Evolutionary conservation across 768 basidiomycete species (phyloP).

Genomic region (Russula vinacea): DNA sequence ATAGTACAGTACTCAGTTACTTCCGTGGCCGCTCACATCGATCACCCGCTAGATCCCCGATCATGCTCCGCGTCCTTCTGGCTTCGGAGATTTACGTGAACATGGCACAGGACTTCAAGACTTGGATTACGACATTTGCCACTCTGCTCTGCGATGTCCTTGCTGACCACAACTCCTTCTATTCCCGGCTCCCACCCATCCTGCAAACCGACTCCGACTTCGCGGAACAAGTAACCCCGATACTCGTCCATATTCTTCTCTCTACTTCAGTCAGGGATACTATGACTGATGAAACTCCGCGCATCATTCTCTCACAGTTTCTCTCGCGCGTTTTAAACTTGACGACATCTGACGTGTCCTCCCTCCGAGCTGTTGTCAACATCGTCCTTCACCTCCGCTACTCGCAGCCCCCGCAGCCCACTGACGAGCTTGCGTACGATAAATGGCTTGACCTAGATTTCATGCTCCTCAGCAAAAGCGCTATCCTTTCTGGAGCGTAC

Average conservation of each 20-base stretch:
- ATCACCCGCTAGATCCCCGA: slow-evolving; percentile 31
- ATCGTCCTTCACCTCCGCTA: slow-evolving; percentile 77
- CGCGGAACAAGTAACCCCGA: slow-evolving; percentile 65
- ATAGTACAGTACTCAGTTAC: slow-evolving; percentile 31
- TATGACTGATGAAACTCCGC: slow-evolving; percentile 33
- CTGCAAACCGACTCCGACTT: slow-evolving; percentile 54
- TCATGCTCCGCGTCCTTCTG: slow-evolving; percentile 43
- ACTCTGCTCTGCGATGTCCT: slow-evolving; percentile 57
- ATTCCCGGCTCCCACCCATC: slow-evolving; percentile 60
- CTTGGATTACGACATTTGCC: slow-evolving; percentile 63
- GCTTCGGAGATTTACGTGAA: slow-evolving; percentile 38
- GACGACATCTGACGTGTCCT: slow-evolving; percentile 40
- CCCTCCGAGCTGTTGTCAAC: slow-evolving; percentile 62
- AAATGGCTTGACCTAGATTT: slow-evolving; percentile 82
- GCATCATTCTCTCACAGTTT: slow-evolving; percentile 46
- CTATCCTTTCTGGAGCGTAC: slow-evolving; percentile 76
- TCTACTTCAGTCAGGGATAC: slow-evolving; percentile 27
- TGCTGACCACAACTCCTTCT: slow-evolving; percentile 57
- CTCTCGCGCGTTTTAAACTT: slow-evolving; percentile 54
- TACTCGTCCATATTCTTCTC: slow-evolving; percentile 70
- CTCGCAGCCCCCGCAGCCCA: slow-evolving; percentile 44
- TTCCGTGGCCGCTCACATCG: slow-evolving; percentile 32
- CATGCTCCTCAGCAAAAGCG: slow-evolving; percentile 63
- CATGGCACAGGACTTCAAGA: slow-evolving; percentile 48
- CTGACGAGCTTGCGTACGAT: slow-evolving; percentile 54